Evolutionary conservation across 192 early-diverging fungal genomes (phyloP).

Genomic region (Coemansia sp.): DNA sequence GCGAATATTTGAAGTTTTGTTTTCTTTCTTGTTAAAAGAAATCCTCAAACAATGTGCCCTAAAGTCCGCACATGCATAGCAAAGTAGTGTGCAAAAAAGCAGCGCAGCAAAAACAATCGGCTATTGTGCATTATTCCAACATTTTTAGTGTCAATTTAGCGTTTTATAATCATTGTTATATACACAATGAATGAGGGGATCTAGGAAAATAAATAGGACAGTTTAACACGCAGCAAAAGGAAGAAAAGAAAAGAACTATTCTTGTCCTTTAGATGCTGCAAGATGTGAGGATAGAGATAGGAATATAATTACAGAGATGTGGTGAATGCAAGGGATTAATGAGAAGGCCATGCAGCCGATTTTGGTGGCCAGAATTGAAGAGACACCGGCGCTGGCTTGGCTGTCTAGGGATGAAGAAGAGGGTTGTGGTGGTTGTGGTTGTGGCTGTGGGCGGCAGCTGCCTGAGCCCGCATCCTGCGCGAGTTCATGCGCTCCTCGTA

Average conservation of each 20-base stretch:
- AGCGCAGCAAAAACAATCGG: too few species aligned
- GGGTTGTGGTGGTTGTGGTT: neutral
- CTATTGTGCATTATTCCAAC: too few species aligned
- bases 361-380: too few species aligned
- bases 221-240: neutral
- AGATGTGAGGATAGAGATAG: neutral
- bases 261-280: neutral
- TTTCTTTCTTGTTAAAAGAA: too few species aligned
- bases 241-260: neutral
- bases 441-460: conserved; percentile 21
- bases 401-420: too few species aligned
- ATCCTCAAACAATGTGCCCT: too few species aligned
- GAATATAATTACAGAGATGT: neutral
- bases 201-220: neutral
- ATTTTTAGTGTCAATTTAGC: too few species aligned
- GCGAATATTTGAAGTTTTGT: too few species aligned
- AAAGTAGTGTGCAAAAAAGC: too few species aligned
- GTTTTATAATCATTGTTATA: neutral
- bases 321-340: neutral
- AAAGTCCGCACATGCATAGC: too few species aligned
- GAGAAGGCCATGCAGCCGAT: neutral
- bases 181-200: neutral
- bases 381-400: too few species aligned
- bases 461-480: conserved; percentile 49
- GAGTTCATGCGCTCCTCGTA: conserved; percentile 52